A percentile compares a stretch with the other conserved stretches of the same genome.
These are phyloP conservation scores for Trichoderma afroharzianum DNA, from an alignment of 2,329 filamentous ascomycete genomes.

Conservation along the genomic window DNA sequence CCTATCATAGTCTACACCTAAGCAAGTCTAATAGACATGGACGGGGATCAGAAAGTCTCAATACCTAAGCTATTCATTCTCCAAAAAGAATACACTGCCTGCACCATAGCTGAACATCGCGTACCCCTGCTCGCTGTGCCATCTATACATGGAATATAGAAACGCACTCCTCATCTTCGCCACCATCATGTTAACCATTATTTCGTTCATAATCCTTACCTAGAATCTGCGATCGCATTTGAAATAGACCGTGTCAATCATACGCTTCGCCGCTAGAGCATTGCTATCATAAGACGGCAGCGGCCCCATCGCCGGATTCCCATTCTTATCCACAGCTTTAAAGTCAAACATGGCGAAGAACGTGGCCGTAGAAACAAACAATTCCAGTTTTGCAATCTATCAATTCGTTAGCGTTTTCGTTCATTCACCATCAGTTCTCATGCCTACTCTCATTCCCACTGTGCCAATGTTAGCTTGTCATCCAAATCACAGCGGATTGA, in stretches of 20 bases:
- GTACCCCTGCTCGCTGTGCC: not conserved
- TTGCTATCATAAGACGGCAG: constrained; percentile 20
- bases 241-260: not conserved
- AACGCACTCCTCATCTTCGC: no score
- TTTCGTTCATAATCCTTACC: not conserved
- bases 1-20: not conserved
- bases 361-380: constrained; percentile 46
- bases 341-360: constrained; percentile 50
- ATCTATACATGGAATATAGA: not conserved
- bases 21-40: not conserved
- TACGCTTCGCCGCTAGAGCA: not conserved
- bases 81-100: not conserved
- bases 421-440: not conserved
- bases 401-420: constrained; percentile 18
- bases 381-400: constrained; percentile 52
- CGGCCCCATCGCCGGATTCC: constrained; percentile 24
- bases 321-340: constrained; percentile 38
- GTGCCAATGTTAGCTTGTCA: not conserved
- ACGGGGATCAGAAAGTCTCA: not conserved
- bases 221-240: constrained; percentile 12
- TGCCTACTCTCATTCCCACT: constrained; percentile 14
- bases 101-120: not conserved
- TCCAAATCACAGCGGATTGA: not conserved
- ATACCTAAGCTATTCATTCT: not conserved
- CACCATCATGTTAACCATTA: not conserved